A percentile compares a stretch with the other conserved stretches of the same genome.
Conservation (phyloP, 805 yeast species). For the Phaffomyces thermotolerans region DNA sequence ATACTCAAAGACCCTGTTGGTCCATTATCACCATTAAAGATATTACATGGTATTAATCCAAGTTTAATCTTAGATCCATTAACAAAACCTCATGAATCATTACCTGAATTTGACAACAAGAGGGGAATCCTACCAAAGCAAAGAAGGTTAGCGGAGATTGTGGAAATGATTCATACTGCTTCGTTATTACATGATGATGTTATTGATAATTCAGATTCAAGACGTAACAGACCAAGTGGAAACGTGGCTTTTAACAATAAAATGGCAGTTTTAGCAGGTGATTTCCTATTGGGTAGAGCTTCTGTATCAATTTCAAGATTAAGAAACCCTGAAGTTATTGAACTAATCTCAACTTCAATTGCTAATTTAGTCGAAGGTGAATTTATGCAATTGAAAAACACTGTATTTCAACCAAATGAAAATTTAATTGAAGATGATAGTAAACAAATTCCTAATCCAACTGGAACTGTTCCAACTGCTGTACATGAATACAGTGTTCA, state of each 20-base stretch:
- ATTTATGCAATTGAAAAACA: conserved; percentile 95
- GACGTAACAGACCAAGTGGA: conserved; percentile 88
- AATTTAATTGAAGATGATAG: conserved; percentile 37
- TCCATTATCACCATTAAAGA: conserved; percentile 71
- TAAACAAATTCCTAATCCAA: conserved; percentile 43
- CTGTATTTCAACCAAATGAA: conserved; percentile 54
- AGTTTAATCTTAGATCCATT: conserved; percentile 72
- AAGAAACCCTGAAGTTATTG: conserved; percentile 95
- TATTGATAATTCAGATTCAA: conserved; percentile 78
- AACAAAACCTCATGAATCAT: conserved; percentile 66
- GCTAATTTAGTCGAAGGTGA: conserved; percentile 98
- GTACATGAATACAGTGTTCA: conserved; percentile 29
- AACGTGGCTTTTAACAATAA: conserved; percentile 92
- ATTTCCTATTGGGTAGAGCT: conserved; percentile 89
- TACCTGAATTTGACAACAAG: conserved; percentile 50
- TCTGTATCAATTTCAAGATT: conserved; percentile 91
- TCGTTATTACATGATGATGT: conserved; percentile 94
- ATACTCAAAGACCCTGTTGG: conserved; percentile 43
- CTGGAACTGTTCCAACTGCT: conserved; percentile 55
- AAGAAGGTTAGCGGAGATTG: conserved; percentile 91
- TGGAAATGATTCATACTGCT: conserved; percentile 98
- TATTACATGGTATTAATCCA: conserved; percentile 90
- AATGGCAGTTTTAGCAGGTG: conserved; percentile 97
- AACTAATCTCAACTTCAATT: conserved; percentile 88
- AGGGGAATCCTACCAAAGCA: conserved; percentile 90